Conservation (phyloP, 2,329 filamentous ascomycete genomes). For the Colletotrichum tanaceti region DNA sequence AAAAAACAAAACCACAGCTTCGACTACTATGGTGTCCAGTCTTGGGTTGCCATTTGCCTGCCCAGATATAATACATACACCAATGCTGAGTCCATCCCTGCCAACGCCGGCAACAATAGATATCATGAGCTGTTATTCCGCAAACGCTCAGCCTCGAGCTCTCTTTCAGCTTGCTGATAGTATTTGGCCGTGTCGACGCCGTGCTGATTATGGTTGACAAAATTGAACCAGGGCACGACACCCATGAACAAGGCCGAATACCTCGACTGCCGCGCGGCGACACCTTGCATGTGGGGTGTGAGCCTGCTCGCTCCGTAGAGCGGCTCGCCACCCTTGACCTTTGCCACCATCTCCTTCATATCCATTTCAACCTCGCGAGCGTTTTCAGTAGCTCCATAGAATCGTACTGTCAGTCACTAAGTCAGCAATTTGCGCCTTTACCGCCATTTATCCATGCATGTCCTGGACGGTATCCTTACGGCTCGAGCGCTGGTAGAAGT, state of each 20-base stretch:
- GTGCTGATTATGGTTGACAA: slow-evolving; percentile 96
- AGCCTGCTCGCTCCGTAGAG: slow-evolving; percentile 85
- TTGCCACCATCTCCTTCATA: slow-evolving; percentile 97
- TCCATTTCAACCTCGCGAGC: slow-evolving; percentile 92
- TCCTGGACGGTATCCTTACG: slow-evolving; percentile 65
- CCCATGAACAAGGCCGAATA: slow-evolving; percentile 88
- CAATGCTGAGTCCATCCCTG: not conserved
- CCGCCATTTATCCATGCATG: not conserved
- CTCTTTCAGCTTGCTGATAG: slow-evolving; percentile 93
- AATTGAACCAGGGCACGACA: slow-evolving; percentile 95
- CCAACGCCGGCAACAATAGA: slow-evolving; percentile 6
- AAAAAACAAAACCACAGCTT: not conserved
- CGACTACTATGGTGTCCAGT: not conserved
- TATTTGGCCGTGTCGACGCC: slow-evolving; percentile 99
- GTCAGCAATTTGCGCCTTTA: slow-evolving; percentile 8
- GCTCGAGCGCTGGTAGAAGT: slow-evolving; percentile 85
- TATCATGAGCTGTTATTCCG: slow-evolving; percentile 23
- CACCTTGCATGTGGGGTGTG: slow-evolving; percentile 91
- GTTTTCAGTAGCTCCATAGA: slow-evolving; percentile 96
- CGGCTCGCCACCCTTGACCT: slow-evolving; percentile 91
- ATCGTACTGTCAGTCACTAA: slow-evolving; percentile 73
- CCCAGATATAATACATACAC: slow-evolving; percentile 14
- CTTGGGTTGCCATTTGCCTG: not conserved
- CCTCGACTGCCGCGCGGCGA: slow-evolving; percentile 90
- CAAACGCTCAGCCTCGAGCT: slow-evolving; percentile 80